Conservation (phyloP, 2,329 filamentous ascomycete species). For the Aspergillus sp. region DNA sequence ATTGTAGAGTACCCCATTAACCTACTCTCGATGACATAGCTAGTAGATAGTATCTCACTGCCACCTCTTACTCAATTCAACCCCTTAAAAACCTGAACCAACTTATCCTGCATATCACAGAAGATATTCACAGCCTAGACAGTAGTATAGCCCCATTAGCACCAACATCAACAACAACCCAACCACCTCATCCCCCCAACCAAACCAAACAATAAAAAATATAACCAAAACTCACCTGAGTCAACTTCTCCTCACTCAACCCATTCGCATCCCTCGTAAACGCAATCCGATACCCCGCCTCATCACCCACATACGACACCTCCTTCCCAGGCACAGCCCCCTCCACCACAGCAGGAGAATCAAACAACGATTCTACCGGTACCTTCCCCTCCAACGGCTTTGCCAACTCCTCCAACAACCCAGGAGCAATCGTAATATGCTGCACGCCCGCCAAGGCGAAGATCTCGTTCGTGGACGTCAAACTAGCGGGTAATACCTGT, state of each 20-base stretch:
- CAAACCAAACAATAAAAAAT: not conserved
- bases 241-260: conserved; percentile 53
- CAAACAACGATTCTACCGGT: conserved; percentile 35
- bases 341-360: conserved; percentile 1
- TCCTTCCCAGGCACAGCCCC: conserved; percentile 15
- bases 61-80: not conserved
- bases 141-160: not conserved
- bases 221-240: conserved; percentile 34
- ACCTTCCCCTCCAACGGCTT: conserved; percentile 35
- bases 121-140: conserved; percentile 22
- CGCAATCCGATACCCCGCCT: conserved; percentile 53
- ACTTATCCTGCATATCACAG: conserved; percentile 21
- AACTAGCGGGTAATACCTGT: conserved; percentile 58
- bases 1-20: not conserved
- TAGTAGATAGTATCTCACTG: no score
- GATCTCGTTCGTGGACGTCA: conserved; percentile 61
- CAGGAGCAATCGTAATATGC: conserved; percentile 62
- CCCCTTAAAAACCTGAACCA: conserved; percentile 7
- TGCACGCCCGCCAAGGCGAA: conserved; percentile 59
- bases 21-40: no score
- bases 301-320: conserved; percentile 41
- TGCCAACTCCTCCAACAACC: conserved; percentile 53
- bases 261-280: conserved; percentile 50
- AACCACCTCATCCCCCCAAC: not conserved
- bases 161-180: not conserved